Base-by-base conservation (phyloP, 106 monocot genomes). In the Phalaenopsis equestris region DNA sequence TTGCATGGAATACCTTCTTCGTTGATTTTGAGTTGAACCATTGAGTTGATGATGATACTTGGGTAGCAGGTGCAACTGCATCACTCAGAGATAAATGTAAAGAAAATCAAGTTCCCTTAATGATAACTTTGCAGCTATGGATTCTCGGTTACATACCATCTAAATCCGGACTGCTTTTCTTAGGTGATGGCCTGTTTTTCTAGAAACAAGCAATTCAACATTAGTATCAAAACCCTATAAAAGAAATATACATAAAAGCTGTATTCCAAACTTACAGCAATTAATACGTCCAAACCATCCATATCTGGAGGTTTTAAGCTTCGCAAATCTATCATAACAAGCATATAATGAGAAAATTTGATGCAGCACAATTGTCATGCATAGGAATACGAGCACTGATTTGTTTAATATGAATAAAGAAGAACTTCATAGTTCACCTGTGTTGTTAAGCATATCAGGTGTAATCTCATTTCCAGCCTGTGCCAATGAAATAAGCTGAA, bases 401-500 rank as follows among this genome's bases (percentile, higher is more conserved):
- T 23, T 49, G 8, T 23, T 49, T 21, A 3, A 24, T 30, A 48
- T 14, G 42, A 49, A 19, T 74, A 19, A 42, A 74, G 41, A 74
- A 43, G 30, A 76, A 76, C 17, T 41, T 67, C 1, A 74, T 9
- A 57, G 5, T 55, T 78, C 52, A 91, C 90, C 90, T 91, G 48
- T 76, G 83, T 80, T 73, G 48, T 72, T 81, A 52, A 91, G 81
- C 11, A 65, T 16, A 49, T 88, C 88, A 47, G 82, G 84, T 11
- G 88, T 86, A 72, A 91, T 86, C 77, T 83, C 88, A 70, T 88
- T 79, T n/a, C 90, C 90, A 19, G 78, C 86, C 78, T 91, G 90
- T 61, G 84, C 90, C 37, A 84, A 46, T 3, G 90, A 23, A 80
- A 91, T 64, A 38, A 91, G 88, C 90, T 91, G 80, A 77, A 4